Conservation (phyloP, 495 filamentous ascomycete species). For the Hypoxylon perforatum region DNA sequence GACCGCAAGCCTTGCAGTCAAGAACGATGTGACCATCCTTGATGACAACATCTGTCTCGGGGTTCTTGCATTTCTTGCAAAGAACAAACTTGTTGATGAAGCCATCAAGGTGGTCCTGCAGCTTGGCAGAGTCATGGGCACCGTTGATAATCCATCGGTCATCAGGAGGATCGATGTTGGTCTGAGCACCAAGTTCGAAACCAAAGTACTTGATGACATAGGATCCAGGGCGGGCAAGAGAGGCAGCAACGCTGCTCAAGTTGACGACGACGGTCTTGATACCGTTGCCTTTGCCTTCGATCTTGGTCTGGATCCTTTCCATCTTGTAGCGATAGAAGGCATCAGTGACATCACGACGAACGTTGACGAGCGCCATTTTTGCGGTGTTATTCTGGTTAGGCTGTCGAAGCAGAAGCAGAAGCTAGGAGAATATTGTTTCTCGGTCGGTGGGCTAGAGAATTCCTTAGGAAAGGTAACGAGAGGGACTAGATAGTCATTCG, state of each 20-base stretch:
- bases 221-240: conserved; percentile 88
- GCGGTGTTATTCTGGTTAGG: conserved; percentile 51
- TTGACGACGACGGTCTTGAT: conserved; percentile 99
- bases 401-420: conserved; percentile 35
- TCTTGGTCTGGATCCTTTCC: conserved; percentile 97
- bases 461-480: conserved; percentile 29
- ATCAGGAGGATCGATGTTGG: conserved; percentile 95
- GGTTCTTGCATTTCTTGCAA: conserved; percentile 99
- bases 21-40: conserved; percentile 90
- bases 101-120: conserved; percentile 97
- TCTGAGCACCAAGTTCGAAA: conserved; percentile 97
- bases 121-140: conserved; percentile 92
- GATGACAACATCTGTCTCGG: conserved; percentile 94
- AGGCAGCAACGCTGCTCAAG: conserved; percentile 91
- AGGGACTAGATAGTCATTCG: conserved; percentile 47
- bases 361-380: conserved; percentile 82
- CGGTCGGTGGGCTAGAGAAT: conserved; percentile 36
- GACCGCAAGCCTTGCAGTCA: conserved; percentile 98
- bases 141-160: conserved; percentile 99
- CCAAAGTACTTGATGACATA: conserved; percentile 99
- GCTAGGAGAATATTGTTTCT: conserved; percentile 26
- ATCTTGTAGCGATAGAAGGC: conserved; percentile 99
- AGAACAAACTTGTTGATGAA: conserved; percentile 99
- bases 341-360: conserved; percentile 97
- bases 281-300: conserved; percentile 98